Base-by-base conservation (phyloP, 345 rosid species). In the Lagerstroemia speciosa region DNA sequence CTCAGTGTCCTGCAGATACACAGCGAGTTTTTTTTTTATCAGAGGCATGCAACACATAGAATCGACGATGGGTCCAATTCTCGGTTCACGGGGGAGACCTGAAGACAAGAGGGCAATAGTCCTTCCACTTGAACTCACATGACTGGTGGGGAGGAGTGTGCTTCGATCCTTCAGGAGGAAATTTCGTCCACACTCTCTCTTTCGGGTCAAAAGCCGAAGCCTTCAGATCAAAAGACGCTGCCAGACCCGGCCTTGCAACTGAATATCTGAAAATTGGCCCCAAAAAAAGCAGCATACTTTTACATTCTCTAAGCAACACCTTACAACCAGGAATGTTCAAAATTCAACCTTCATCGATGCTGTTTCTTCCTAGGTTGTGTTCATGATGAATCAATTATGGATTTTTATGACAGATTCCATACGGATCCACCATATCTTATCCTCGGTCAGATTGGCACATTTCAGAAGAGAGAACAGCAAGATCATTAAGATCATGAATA, bases 21-120 rank as follows among this genome's bases (percentile, higher is more conserved):
- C 27, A 6, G 27, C 38, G 34, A 8, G 6, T 19, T 48, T 48
- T 11, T 48, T 6, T 2, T 19, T 48, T 20, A 48, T 4, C 55
- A 48, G 55, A 48, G 20, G 6, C 7, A 11, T 19, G n/a, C 55
- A 3, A 48, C n/a, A 9, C 55, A 20, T 19, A 19, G n/a, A 48
- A 48, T 20, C 55, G 24, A 48, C 55, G 7, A 19, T 6, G 55
- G n/a, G n/a, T 3, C 55, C 4, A 48, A 20, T 48, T 48, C 55
- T 19, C 24, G 3, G 55, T 26, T 55, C 61, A 29, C 3, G 40
- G 58, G 70, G 41, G 71, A 48, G 57, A 87, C 92, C 87, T 84
- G 79, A 90, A 90, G 36, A 90, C 93, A 77, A 86, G 73, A 48
- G 96, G 91, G 62, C 91, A 87, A 71, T 87, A 90, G 75, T 90